A percentile compares a stretch with the other conserved stretches of the same genome.
These are phyloP conservation scores for Paramecium biaurelia DNA, from an alignment of 73 alveolate genomes.

Conservation along the genomic window DNA sequence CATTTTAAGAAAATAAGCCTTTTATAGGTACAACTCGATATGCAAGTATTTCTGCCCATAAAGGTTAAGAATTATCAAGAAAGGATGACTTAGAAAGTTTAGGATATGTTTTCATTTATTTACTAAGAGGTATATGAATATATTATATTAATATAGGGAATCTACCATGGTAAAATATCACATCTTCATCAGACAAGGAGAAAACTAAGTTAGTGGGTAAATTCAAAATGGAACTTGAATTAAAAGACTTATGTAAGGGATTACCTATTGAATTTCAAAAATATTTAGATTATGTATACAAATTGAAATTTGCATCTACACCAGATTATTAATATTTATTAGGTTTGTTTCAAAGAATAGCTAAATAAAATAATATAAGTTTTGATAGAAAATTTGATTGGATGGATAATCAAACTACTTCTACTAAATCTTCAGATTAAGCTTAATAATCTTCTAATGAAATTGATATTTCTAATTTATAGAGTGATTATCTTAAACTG, in stretches of 20 bases:
- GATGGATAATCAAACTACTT: slow-evolving; percentile 39
- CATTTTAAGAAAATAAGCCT: slow-evolving; percentile 59
- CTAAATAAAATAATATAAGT: slow-evolving; percentile 60
- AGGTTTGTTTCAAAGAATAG: slow-evolving; percentile 68
- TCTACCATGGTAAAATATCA: slow-evolving; percentile 95
- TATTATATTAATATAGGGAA: slow-evolving; percentile 66
- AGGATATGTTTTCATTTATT: slow-evolving; percentile 80
- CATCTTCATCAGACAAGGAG: slow-evolving; percentile 86
- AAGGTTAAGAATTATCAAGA: slow-evolving; percentile 87
- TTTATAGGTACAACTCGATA: slow-evolving; percentile 79
- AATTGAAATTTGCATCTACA: slow-evolving; percentile 73
- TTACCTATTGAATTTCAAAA: slow-evolving; percentile 52
- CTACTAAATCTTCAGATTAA: slow-evolving; percentile 1
- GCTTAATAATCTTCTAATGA: neutral
- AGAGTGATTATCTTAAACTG: neutral
- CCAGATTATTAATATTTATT: slow-evolving; percentile 82
- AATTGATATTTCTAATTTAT: neutral
- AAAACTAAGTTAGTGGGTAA: slow-evolving; percentile 86
- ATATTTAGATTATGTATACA: slow-evolving; percentile 67
- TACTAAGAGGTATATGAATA: slow-evolving; percentile 74
- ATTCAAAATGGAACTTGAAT: slow-evolving; percentile 77
- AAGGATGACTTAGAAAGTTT: slow-evolving; percentile 81
- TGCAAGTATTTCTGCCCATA: slow-evolving; percentile 79
- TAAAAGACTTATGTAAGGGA: slow-evolving; percentile 83
- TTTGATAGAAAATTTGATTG: slow-evolving; percentile 75